Conservation (phyloP, 768 basidiomycete species). For the Amanita molliuscula region DNA sequence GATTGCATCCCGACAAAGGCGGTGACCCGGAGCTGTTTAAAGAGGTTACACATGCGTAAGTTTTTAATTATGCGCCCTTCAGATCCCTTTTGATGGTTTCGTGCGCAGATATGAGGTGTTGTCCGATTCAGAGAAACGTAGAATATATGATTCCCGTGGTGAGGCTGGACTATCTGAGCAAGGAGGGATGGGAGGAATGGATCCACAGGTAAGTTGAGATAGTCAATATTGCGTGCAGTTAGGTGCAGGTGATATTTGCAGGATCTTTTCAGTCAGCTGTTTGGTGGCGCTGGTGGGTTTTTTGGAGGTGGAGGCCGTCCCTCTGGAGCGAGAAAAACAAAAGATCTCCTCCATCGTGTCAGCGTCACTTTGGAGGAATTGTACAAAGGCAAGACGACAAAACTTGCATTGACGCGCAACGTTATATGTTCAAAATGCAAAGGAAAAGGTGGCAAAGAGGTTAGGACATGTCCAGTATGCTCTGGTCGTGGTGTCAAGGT, state of each 20-base stretch:
- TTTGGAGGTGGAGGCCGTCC: constrained; percentile 59
- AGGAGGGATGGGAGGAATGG: constrained; percentile 92
- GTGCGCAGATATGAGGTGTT: constrained; percentile 76
- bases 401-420: constrained; percentile 93
- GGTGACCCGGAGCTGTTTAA: constrained; percentile 97
- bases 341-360: constrained; percentile 96
- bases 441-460: constrained; percentile 96
- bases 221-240: not conserved
- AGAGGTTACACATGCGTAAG: constrained; percentile 91
- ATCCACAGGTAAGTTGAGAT: constrained; percentile 63
- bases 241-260: constrained; percentile 16
- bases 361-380: constrained; percentile 96
- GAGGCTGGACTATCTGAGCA: constrained; percentile 84
- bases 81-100: constrained; percentile 3
- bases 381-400: constrained; percentile 98
- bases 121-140: constrained; percentile 77
- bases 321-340: constrained; percentile 82
- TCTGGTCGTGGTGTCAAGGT: constrained; percentile 85
- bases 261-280: constrained; percentile 96
- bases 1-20: constrained; percentile 88
- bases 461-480: constrained; percentile 68
- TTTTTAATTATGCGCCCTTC: constrained; percentile 12
- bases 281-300: constrained; percentile 76
- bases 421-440: constrained; percentile 90
- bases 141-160: constrained; percentile 81